Base-by-base conservation (phyloP, 331 rosid species). In the Stylosanthes scabra region DNA sequence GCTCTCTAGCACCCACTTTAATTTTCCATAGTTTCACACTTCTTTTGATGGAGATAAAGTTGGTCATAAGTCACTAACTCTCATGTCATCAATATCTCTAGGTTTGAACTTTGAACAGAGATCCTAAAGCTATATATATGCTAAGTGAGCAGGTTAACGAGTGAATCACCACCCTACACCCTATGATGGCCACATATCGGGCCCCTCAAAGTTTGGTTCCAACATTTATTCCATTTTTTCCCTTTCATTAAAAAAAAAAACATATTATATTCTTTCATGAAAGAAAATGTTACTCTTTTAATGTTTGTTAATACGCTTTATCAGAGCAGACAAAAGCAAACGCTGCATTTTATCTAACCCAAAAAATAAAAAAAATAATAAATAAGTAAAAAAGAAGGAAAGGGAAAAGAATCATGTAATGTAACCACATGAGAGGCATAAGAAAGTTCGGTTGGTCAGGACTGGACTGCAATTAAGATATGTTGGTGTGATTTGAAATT, bases 311-410 rank as follows among this genome's bases (percentile, higher is more conserved):
- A 71, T 27, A 77, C 63, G 68, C 68, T 63, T 51, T 49, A 31
- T 71, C 44, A 76, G 77, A 67, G 75, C 34, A 80, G 65, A 76
- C 58, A 78, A 75, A 72, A 62, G 72, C 67, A 59, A 66, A 39
- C n/a, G 58, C 68, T 28, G 49, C 16, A 34, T 46, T 73, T 71
- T 73, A 31, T 5, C 3, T 4, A 31, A 31, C 6, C 37, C 37
- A 31, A 31, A 3, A 31, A 3, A 31, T 31, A n/a, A n/a, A 2
- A 31, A 20, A 20, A 20, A 20, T 20, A 20, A 31, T 31, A 31
- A 31, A 31, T 2, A 31, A 31, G 5, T 31, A 31, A 31, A 1
- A 31, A 31, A 31, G 37, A 31, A 31, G 3, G 3, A 31, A 31
- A 31, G 37, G 37, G 37, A 49, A n/a, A 49, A 3, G n/a, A 3